Evolutionary conservation across 768 basidiomycete species (phyloP), one percentile per base, ranked within the genome.

Genomic region (Lentinus tigrinus): DNA sequence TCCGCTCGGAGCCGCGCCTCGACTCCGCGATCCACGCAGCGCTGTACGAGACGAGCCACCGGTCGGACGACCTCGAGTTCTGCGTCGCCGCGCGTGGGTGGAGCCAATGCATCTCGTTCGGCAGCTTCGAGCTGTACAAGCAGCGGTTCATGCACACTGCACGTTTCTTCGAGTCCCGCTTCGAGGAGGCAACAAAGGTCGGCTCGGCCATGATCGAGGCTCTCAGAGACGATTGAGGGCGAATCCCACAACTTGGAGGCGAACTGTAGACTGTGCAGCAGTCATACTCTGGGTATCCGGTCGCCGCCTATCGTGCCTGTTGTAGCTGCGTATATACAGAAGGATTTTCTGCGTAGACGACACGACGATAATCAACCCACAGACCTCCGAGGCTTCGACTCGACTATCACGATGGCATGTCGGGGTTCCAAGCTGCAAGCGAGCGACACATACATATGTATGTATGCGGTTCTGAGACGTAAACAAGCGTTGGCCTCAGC

Each of bases 91-190:
- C 95, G 0, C 78, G 95, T 28, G 95, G 94, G 3, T 99, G 96
- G 96, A 94, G 91, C 65, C 93, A 98, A 73, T 94, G 93, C 69
- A 91, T 98, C 42, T 86, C 83, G 38, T 96, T 96, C 74, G 93
- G 93, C 13, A 87, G 81, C 73, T 97, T 98, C 72, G 92, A 96
- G 62, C 74, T 93, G 53, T 99, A 98, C 77, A 77, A 81, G 66
- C 72, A 80, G 66, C 73, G 95, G 58, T 98, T 98, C 70, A 80
- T 82, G 67, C 81, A 86, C 72, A 95, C 95, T 4, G 79, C 87
- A 52, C 66, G 62, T 31, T 97, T 97, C 73, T 98, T 98, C 70
- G 83, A 93, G 69, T 81, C 85, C 0, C 74, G 95, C 60, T 98
- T 98, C 65, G 89, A 87, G 62, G 94, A 94, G 69, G 93, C 89